These are phyloP conservation scores for Punctularia strigosozonata DNA, from an alignment of 768 basidiomycete species.

Conservation along the genomic window DNA sequence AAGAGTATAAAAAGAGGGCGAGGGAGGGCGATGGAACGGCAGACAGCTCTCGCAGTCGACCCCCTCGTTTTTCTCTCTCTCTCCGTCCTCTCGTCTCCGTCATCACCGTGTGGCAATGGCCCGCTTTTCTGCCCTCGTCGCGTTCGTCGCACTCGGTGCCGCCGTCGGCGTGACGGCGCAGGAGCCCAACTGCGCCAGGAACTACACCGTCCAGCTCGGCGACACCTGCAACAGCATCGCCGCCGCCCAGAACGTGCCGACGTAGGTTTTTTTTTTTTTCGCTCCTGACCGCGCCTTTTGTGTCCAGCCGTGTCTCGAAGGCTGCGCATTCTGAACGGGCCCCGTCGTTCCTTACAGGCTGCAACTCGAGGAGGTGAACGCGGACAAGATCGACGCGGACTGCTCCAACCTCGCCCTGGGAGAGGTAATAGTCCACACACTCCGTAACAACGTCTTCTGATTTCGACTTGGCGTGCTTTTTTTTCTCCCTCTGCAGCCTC, in stretches of 20 bases:
- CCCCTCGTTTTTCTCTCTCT: too few relatives aligned
- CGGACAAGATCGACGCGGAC: slow-evolving; percentile 30
- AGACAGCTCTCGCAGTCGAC: too few relatives aligned
- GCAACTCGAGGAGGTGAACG: slow-evolving; percentile 47
- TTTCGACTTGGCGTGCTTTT: background rate
- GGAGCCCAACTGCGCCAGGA: slow-evolving; percentile 37
- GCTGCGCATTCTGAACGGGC: too few relatives aligned
- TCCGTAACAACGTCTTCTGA: too few relatives aligned
- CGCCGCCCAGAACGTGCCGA: slow-evolving; percentile 31
- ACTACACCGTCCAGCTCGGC: slow-evolving; percentile 34
- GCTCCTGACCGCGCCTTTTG: background rate
- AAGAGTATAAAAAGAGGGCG: too few relatives aligned
- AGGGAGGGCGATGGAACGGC: too few relatives aligned
- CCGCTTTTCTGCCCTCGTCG: too few relatives aligned
- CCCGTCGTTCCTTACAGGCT: slow-evolving; percentile 23
- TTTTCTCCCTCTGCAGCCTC: slow-evolving; percentile 13
- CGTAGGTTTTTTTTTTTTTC: slow-evolving; percentile 20
- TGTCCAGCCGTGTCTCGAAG: too few relatives aligned
- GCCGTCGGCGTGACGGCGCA: too few relatives aligned
- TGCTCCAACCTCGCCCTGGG: slow-evolving; percentile 48
- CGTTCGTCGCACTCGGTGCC: too few relatives aligned
- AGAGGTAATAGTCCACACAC: slow-evolving; percentile 21
- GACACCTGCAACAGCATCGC: slow-evolving; percentile 51
- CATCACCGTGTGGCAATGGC: too few relatives aligned
- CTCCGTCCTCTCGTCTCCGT: too few relatives aligned